Evolutionary conservation across 768 basidiomycete species (phyloP), one percentile per base, ranked within the genome.

Genomic region (Vishniacozyma victoriae): DNA sequence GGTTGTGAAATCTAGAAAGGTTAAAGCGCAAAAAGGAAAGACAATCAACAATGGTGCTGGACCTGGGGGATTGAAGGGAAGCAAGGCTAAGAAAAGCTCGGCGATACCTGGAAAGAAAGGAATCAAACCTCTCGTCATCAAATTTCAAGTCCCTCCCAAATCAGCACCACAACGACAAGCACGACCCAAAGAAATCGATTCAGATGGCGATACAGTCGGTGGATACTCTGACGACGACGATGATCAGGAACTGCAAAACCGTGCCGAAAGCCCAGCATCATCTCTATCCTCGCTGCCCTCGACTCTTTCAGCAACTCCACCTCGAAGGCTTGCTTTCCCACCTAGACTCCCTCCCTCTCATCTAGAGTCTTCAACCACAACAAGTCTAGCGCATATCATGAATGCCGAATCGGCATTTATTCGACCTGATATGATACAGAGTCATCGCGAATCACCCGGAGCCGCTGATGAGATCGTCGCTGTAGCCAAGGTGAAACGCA

Each of bases 171-270:
- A 16, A 29, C 23, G 25, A n/a, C 24, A 35, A 33, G 29, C n/a
- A 33, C 29, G 44, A 35, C 44, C 48, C 39, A 62, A 62, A 45
- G 60, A 62, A 24, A 54, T 62, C 36, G 64, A 67, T 48, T 63
- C 64, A 15, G 64, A 67, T 35, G 64, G 64, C 5, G 64, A 67
- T 44, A 67, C 64, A 0, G 61, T 67, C 27, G 58, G 61, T 2
- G 61, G 54, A 13, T 60, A 40, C 29, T 55, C 49, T 2, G 46
- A 57, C 4, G 50, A 54, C n/a, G 60, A 55, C 26, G 57, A 50
- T 16, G 52, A 37, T 9, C 38, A 42, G 5, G 35, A 44, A 14
- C 22, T 9, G 20, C 36, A 25, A 12, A 26, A 4, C 9, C 16
- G 20, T 20, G 5, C n/a, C n/a, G n/a, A n/a, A n/a, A n/a, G n/a